phyloP scores from a whole-genome alignment of 2,329 filamentous ascomycete genomes.

The Phoma herbarum region DNA sequence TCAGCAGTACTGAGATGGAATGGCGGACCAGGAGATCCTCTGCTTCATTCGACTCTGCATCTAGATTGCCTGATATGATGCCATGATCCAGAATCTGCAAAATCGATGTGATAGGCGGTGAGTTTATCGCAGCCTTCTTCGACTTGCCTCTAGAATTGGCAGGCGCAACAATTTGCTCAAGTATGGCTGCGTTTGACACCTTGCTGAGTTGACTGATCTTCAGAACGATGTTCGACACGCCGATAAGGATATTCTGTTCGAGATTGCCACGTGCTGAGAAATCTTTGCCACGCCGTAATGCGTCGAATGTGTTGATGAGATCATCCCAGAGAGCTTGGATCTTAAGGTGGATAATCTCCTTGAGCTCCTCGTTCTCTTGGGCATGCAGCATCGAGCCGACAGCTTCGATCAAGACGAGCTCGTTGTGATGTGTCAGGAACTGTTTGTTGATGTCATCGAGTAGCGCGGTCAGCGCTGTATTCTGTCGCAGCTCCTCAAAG shows the following conservation, averaged over 20 bases:
- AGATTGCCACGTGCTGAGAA: constrained; percentile 77
- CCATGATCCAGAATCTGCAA: constrained; percentile 78
- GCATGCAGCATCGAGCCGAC: constrained; percentile 84
- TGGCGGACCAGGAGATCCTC: constrained; percentile 82
- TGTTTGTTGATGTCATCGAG: constrained; percentile 94
- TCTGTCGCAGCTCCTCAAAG: constrained; percentile 88
- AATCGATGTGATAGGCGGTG: constrained; percentile 72
- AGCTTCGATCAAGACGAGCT: constrained; percentile 83
- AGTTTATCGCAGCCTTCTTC: constrained; percentile 36
- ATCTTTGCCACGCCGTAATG: constrained; percentile 73
- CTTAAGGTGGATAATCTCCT: constrained; percentile 83
- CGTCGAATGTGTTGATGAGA: constrained; percentile 74
- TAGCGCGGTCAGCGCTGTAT: constrained; percentile 80
- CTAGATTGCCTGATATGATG: constrained; percentile 68
- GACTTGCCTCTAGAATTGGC: constrained; percentile 49
- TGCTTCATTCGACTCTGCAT: constrained; percentile 75
- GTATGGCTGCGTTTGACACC: constrained; percentile 76
- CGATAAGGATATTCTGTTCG: constrained; percentile 69
- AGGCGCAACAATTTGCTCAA: constrained; percentile 68
- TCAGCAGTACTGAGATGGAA: constrained; percentile 78
- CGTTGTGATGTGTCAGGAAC: constrained; percentile 90
- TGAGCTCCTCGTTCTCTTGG: constrained; percentile 84
- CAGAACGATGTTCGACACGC: constrained; percentile 76
- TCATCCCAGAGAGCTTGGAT: constrained; percentile 87
- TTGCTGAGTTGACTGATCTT: constrained; percentile 83